phyloP scores from a whole-genome alignment of 1,139 yeast species.

The Cylindricascospora bacillispora region DNA sequence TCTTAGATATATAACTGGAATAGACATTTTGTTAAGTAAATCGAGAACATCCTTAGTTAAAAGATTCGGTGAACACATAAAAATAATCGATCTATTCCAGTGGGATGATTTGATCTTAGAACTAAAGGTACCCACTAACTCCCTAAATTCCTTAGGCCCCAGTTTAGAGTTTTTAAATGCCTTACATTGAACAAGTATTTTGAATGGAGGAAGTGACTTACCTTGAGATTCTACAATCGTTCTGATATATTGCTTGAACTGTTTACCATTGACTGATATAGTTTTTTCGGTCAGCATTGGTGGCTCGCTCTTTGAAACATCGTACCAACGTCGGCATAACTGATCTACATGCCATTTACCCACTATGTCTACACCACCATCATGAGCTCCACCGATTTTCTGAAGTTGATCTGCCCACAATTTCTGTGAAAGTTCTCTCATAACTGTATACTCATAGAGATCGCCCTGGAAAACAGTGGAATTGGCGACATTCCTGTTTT shows the following conservation, averaged over 20 bases:
- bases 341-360: slow-evolving; percentile 43
- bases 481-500: slow-evolving; percentile 12
- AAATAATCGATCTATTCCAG: slow-evolving; percentile 27
- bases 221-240: slow-evolving; percentile 3
- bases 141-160: slow-evolving; percentile 42
- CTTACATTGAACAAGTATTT: slow-evolving; percentile 47
- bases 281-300: slow-evolving; percentile 22
- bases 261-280: slow-evolving; percentile 24
- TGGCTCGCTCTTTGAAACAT: slow-evolving; percentile 15
- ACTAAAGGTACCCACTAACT: slow-evolving; percentile 43
- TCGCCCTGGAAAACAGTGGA: slow-evolving; percentile 57
- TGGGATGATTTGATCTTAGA: slow-evolving; percentile 20
- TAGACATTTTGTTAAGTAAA: slow-evolving; percentile 39
- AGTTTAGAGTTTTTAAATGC: slow-evolving; percentile 33
- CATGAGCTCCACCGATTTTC: slow-evolving; percentile 57
- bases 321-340: slow-evolving; percentile 10
- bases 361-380: slow-evolving; percentile 57
- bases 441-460: slow-evolving; percentile 48
- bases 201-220: slow-evolving; percentile 15
- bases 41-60: slow-evolving; percentile 47
- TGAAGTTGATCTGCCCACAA: slow-evolving; percentile 29
- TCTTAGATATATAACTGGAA: slow-evolving; percentile 45
- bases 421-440: slow-evolving; percentile 33
- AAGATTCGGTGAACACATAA: slow-evolving; percentile 47
- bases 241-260: slow-evolving; percentile 14